Conservation (phyloP, 192 early-diverging fungal species). For the Coemansia interrupta region DNA sequence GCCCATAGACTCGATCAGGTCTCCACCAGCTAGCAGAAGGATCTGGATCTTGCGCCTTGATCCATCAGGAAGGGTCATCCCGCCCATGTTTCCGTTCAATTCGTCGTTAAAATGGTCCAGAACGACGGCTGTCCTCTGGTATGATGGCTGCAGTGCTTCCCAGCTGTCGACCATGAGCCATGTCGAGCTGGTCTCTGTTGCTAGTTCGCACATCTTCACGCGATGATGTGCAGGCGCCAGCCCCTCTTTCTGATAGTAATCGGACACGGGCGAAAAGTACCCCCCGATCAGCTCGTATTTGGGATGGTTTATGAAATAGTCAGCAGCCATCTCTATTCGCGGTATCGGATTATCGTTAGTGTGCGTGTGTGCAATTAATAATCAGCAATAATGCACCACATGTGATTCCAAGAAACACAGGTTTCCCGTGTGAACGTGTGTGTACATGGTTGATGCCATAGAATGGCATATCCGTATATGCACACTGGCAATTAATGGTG, state of each 20-base stretch:
- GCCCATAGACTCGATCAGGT: constrained; percentile 94
- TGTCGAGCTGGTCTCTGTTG: constrained; percentile 72
- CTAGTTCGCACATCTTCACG: constrained; percentile 89
- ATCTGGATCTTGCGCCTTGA: constrained; percentile 64
- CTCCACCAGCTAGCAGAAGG: constrained; percentile 93
- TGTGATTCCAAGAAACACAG: too few species aligned
- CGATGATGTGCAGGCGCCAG: constrained; percentile 82
- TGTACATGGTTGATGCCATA: background rate
- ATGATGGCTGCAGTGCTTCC: constrained; percentile 78
- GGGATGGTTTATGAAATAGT: constrained; percentile 65
- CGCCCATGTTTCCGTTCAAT: constrained; percentile 71
- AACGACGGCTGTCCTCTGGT: constrained; percentile 82
- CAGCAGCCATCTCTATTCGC: constrained; percentile 84
- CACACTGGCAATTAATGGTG: background rate
- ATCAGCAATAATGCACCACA: background rate
- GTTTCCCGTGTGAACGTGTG: background rate
- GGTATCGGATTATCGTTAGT: background rate
- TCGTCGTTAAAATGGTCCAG: constrained; percentile 92
- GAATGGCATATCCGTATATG: background rate
- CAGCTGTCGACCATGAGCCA: constrained; percentile 97
- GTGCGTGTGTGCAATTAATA: background rate
- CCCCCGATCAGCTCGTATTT: constrained; percentile 89
- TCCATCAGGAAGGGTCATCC: constrained; percentile 58
- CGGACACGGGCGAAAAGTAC: constrained; percentile 95
- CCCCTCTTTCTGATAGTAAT: constrained; percentile 90